Evolutionary conservation across 116 monocot genomes (phyloP), one percentile per base, ranked within the genome.

Genomic region (Trichopus zeylanicus): DNA sequence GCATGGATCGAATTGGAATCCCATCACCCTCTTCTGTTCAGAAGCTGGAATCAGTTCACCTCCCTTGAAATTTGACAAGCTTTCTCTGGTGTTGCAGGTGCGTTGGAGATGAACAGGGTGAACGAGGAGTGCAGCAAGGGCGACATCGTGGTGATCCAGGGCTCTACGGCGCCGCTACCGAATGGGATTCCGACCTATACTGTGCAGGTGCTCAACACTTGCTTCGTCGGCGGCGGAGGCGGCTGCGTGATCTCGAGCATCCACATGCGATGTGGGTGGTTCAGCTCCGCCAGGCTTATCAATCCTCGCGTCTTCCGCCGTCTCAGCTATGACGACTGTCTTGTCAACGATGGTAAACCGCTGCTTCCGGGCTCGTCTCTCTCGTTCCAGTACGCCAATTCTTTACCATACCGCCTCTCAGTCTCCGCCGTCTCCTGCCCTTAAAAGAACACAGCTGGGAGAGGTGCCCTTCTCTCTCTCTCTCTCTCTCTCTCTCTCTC

Each of bases 311-410:
- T 70, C 3, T 76, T 76, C 69, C 69, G 69, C 24, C 69, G 69
- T 51, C 35, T 76, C 27, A 23, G 31, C 26, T 60, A 30, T 15
- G 37, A 65, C 26, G 70, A 70, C 35, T 76, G 76, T 65, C 60
- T 70, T 23, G 18, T 76, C 52, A 78, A 82, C 66, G 78, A 74
- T 64, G 82, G 82, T 11, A 55, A 52, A 23, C 66, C 73, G 20
- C 20, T 82, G 26, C 62, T 73, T 1, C 29, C 61, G 20, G 82
- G 82, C 19, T 68, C 65, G 19, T 67, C 58, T 30, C 18, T 82
- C 22, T 58, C 70, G 23, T 82, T 82, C 73, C 69, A 73, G 66
- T 82, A 82, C 39, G 77, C 82, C 57, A 78, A 82, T 59, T 58
- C 82, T 22, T 82, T 74, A 57, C 61, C 51, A 1, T 82, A 70